Evolutionary conservation across 108 stramenopile genomes (phyloP), one percentile per base, ranked within the genome.

Genomic region (Aurantiochytrium sp.): DNA sequence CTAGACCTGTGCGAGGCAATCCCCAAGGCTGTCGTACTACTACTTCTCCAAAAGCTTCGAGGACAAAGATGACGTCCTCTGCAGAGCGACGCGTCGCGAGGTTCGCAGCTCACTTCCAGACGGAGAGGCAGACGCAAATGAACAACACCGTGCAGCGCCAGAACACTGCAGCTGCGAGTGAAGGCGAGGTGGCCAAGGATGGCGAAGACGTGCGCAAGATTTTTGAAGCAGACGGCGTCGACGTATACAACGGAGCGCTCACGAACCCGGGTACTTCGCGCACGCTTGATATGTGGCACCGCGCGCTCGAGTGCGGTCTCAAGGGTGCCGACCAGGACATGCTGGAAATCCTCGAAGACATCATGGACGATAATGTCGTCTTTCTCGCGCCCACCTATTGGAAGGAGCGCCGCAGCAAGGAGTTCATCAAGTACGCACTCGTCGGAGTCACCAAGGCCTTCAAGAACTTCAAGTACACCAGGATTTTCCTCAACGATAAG

Each of bases 381-480:
- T 83, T 83, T 53, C 76, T 83, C 49, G 76, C 76, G 51, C 76
- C 76, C 23, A 83, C 76, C n/a, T 83, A 83, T 45, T 53, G 51
- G 49, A 83, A 83, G 51, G 76, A 83, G 51, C 76, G 76, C 25
- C 45, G 76, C 49, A 53, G 51, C 76, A 83, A 83, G 76, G 51
- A 83, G 49, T 83, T 83, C 1, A 53, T 83, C 76, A 83, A 83
- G 23, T 83, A 53, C 51, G 76, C 76, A 18, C 76, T 83, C 49
- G 76, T 83, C n/a, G 76, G 76, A 12, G 76, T 83, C 25, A 53
- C 76, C 3, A 83, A 83, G 76, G 76, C 76, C 6, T 83, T 83
- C 76, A 83, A 83, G 76, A 83, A 83, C 76, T 83, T 83, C 49
- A 6, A 12, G 76, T 83, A 83, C 76, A 83, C 76, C 10, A 43